Conservation (phyloP, 306 rosid species). For the Citrullus amarus region DNA sequence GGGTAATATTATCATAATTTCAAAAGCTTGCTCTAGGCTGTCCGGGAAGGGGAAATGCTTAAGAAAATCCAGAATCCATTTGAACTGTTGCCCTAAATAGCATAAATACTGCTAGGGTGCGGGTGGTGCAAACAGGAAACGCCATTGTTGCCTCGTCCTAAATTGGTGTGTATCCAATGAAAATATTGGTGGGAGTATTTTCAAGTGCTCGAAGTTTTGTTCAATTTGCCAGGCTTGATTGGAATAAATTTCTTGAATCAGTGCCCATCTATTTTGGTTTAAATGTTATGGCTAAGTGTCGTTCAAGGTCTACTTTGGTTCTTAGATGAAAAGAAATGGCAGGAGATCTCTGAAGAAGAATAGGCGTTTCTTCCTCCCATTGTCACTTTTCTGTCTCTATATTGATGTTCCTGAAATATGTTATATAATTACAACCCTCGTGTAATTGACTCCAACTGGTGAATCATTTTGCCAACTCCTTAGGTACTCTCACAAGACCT, state of each 20-base stretch:
- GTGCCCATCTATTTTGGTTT: not conserved
- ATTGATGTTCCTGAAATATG: not conserved
- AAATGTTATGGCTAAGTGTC: not conserved
- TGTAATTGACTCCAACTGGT: not conserved
- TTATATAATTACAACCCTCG: not conserved
- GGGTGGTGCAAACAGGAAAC: not conserved
- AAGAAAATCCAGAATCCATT: not conserved
- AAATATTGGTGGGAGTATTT: not conserved
- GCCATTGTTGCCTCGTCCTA: not conserved
- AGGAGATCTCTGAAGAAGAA: not conserved
- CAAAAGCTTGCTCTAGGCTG: not conserved
- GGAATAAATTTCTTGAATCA: not conserved
- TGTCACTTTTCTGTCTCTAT: not conserved
- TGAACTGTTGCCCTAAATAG: not conserved
- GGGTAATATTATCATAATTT: not conserved
- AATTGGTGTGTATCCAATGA: not conserved
- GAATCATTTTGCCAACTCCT: not conserved
- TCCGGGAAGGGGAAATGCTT: not conserved
- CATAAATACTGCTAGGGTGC: not conserved
- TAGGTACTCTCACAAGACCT: not conserved
- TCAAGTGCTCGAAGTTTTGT: not conserved
- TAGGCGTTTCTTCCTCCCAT: not conserved
- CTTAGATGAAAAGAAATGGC: not conserved
- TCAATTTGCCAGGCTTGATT: not conserved
- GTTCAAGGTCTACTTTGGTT: not conserved